These are phyloP conservation scores for Pythium rhizo-oryzae DNA, from an alignment of 352 stramenopile species.

Conservation along the genomic window DNA sequence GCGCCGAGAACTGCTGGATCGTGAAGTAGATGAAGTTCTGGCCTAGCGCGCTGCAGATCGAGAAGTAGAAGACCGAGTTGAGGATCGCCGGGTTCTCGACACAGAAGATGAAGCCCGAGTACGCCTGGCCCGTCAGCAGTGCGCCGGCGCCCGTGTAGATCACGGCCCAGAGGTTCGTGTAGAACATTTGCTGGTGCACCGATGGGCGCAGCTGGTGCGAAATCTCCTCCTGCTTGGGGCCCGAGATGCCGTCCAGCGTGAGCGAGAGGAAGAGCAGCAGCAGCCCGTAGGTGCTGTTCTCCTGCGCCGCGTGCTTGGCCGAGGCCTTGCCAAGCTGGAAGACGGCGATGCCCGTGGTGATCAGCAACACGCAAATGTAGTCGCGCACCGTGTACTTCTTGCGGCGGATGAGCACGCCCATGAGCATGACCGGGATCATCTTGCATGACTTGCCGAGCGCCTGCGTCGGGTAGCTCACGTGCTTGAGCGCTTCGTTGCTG, in stretches of 20 bases:
- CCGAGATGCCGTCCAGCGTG: constrained; percentile 95
- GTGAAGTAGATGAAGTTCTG: constrained; percentile 99
- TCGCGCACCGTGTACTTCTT: constrained; percentile 90
- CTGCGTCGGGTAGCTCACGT: constrained; percentile 97
- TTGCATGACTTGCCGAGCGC: constrained; percentile 99
- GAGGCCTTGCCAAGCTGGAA: constrained; percentile 90
- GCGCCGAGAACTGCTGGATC: constrained; percentile 97
- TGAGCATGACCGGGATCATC: constrained; percentile 98
- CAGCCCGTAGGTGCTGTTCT: constrained; percentile 91
- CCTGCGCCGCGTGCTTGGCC: constrained; percentile 69
- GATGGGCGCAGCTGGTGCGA: constrained; percentile 70
- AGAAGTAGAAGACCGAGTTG: constrained; percentile 93
- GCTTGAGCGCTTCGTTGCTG: constrained; percentile 92
- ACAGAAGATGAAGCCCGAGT: constrained; percentile 77
- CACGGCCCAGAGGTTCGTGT: constrained; percentile 90
- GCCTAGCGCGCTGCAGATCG: constrained; percentile 94
- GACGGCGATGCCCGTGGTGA: constrained; percentile 89
- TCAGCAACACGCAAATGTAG: constrained; percentile 91
- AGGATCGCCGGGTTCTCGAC: constrained; percentile 84
- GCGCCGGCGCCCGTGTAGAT: constrained; percentile 82
- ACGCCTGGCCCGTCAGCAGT: constrained; percentile 73
- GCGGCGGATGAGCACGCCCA: constrained; percentile 91
- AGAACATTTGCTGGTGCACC: constrained; percentile 91
- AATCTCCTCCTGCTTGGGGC: constrained; percentile 95
- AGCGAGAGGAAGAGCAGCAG: constrained; percentile 92